Conservation (phyloP, 2,329 filamentous ascomycete genomes). For the Saccharata proteae region DNA sequence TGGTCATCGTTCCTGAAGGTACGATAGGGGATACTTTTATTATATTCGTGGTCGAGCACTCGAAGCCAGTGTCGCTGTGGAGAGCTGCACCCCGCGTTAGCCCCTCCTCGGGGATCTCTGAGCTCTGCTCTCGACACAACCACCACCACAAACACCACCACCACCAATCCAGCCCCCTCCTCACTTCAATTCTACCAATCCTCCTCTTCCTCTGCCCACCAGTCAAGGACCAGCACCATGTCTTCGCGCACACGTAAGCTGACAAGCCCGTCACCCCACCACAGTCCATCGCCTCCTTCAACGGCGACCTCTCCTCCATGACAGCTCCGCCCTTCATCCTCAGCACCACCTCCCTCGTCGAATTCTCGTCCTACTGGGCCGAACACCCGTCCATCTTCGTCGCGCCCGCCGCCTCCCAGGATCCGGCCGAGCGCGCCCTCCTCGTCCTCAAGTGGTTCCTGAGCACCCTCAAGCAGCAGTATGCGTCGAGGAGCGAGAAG, state of each 20-base stretch:
- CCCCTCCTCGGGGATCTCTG: too few species aligned
- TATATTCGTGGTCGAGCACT: background rate
- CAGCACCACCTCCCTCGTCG: slow-evolving; percentile 41
- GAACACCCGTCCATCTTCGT: slow-evolving; percentile 55
- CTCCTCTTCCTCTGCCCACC: too few species aligned
- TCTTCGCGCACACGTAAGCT: background rate
- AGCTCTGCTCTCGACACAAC: too few species aligned
- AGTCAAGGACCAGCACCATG: background rate
- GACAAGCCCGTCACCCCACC: slow-evolving; percentile 2
- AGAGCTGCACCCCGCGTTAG: too few species aligned
- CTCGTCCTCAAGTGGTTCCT: slow-evolving; percentile 96
- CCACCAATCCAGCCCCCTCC: too few species aligned
- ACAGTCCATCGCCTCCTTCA: slow-evolving; percentile 43
- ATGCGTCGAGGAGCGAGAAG: slow-evolving; percentile 62
- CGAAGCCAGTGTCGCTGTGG: too few species aligned
- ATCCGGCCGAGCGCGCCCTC: slow-evolving; percentile 70
- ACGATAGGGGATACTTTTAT: slow-evolving; percentile 5
- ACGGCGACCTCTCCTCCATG: slow-evolving; percentile 44
- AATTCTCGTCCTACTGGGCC: slow-evolving; percentile 47
- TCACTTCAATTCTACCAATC: background rate
- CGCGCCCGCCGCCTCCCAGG: slow-evolving; percentile 66
- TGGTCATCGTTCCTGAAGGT: slow-evolving; percentile 41
- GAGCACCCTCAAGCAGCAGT: slow-evolving; percentile 82
- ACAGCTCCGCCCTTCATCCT: slow-evolving; percentile 46
- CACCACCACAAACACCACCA: too few species aligned